Evolutionary conservation across 768 basidiomycete species (phyloP), one percentile per base, ranked within the genome.

Genomic region (Steccherinum ochraceum): DNA sequence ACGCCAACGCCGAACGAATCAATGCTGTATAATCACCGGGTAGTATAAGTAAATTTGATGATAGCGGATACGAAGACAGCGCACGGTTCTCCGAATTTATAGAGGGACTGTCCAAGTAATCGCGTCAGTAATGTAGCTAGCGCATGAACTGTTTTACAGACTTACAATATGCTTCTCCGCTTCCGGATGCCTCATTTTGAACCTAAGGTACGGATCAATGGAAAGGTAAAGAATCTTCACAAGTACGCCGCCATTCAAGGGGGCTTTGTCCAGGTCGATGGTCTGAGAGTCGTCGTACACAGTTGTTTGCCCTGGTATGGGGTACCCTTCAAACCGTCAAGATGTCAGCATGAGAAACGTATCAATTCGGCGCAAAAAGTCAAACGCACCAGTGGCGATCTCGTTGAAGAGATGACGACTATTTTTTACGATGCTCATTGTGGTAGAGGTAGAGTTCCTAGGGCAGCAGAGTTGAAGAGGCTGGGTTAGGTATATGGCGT

Each of bases 21-120:
- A 11, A 64, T n/a, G 5, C 61, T 62, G 16, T 7, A 35, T 16
- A 35, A n/a, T n/a, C 30, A 35, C 7, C 7, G 30, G 30, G 7
- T 7, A 35, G 40, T 16, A 35, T 35, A 35, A 7, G 16, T 16
- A 35, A 35, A 7, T 35, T 35, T 16, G 7, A 35, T 16, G 25
- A 47, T 50, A 40, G 4, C 56, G 39, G 24, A 16, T 21, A 3
- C 2, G n/a, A 2, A 12, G 12, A 23, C n/a, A 5, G 56, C 66
- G 47, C 43, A 65, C 66, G 66, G 64, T 44, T 66, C 35, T 21
- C 64, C 63, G n/a, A 64, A 24, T 4, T 35, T n/a, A 56, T 62
- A 69, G 13, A 27, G 44, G 20, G 27, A 57, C 30, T 35, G 16
- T 35, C 7, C 7, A 35, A 35, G 30, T 35, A 16, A 35, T 35